Evolutionary conservation across 78 protist species (phyloP).

Genomic region (Diacronema lutheri): DNA sequence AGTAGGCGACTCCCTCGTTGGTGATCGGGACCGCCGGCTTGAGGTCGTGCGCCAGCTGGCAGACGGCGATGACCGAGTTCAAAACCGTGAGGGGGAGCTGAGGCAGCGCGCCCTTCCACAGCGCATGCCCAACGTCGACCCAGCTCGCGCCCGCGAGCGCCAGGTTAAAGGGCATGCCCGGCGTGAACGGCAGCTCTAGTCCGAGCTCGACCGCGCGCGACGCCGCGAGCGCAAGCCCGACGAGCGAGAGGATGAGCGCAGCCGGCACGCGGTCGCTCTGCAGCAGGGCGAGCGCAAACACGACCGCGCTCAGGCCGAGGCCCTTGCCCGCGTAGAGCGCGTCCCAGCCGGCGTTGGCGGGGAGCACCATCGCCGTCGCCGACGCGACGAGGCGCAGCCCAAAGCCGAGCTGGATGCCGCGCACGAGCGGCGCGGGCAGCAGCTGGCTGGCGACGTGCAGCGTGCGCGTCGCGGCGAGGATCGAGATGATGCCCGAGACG

Average conservation of each 20-base stretch:
- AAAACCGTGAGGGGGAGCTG: constrained; percentile 38
- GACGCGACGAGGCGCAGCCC: background rate
- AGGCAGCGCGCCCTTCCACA: constrained; percentile 17
- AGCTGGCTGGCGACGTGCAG: background rate
- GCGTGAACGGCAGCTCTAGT: background rate
- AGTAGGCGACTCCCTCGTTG: background rate
- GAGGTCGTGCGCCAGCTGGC: constrained; percentile 14
- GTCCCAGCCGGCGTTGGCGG: background rate
- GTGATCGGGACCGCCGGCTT: background rate
- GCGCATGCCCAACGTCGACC: background rate
- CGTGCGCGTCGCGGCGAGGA: background rate
- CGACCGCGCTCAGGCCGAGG: background rate
- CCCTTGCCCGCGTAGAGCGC: background rate
- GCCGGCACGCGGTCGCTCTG: background rate
- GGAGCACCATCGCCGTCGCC: background rate
- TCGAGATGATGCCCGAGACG: background rate
- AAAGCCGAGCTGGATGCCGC: constrained; percentile 34
- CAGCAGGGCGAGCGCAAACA: background rate
- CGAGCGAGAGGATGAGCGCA: constrained; percentile 17
- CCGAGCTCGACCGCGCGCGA: background rate
- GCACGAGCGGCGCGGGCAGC: constrained; percentile 5
- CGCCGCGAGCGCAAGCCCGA: background rate
- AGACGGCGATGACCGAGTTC: constrained; percentile 26
- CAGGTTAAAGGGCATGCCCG: background rate
- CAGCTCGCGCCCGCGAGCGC: background rate